phyloP scores from a whole-genome alignment of 2,329 filamentous ascomycete species.

The Trichoderma citrinoviride region DNA sequence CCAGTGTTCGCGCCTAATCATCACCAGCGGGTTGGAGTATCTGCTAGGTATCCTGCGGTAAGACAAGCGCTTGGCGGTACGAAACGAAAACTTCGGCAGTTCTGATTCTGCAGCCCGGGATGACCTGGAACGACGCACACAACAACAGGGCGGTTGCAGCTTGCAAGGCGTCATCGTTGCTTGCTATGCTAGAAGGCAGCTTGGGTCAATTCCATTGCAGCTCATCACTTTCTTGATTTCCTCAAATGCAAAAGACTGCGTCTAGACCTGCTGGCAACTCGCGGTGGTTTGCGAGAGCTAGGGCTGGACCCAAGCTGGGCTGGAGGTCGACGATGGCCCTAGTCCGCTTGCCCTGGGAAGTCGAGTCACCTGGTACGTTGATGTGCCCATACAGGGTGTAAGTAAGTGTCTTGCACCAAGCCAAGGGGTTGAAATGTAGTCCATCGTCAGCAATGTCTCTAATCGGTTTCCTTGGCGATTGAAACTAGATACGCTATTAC shows the following conservation, averaged over 20 bases:
- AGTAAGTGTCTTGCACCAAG: neutral
- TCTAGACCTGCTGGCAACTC: neutral
- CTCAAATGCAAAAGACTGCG: neutral
- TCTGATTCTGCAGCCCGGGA: neutral
- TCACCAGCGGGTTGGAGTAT: neutral
- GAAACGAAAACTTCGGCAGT: neutral
- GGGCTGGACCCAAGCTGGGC: neutral
- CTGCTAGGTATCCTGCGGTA: neutral
- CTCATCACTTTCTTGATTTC: neutral
- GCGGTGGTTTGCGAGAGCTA: neutral
- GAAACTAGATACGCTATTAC: too few species aligned
- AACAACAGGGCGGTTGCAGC: neutral
- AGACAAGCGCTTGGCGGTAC: neutral
- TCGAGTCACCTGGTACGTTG: neutral
- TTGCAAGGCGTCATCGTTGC: constrained; percentile 1
- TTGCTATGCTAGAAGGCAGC: too few species aligned
- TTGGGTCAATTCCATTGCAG: neutral
- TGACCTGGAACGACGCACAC: neutral
- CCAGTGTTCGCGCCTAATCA: neutral
- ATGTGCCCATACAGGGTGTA: neutral
- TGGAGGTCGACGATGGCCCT: neutral
- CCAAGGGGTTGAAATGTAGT: neutral
- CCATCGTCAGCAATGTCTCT: neutral
- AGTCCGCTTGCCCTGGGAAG: neutral
- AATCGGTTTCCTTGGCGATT: neutral